These are phyloP conservation scores for Trichoderma sp. DNA, from an alignment of 2,329 filamentous ascomycete genomes.

Conservation along the genomic window DNA sequence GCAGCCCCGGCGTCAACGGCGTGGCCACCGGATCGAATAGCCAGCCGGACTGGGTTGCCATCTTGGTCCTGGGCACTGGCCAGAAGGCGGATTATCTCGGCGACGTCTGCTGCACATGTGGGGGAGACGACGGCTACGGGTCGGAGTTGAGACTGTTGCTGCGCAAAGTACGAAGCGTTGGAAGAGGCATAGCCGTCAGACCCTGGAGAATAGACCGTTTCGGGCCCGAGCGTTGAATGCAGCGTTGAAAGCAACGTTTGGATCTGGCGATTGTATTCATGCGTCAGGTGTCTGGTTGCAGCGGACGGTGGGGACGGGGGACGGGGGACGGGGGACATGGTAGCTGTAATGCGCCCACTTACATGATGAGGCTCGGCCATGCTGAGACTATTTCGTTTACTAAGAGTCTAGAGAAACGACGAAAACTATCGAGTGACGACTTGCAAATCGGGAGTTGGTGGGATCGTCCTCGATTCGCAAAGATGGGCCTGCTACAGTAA, in stretches of 20 bases:
- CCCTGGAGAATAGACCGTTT: not conserved
- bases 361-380: not conserved
- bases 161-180: slow-evolving; percentile 30
- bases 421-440: not conserved
- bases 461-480: not conserved
- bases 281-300: not conserved
- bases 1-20: slow-evolving; percentile 44
- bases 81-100: not conserved
- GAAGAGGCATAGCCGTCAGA: slow-evolving; percentile 3
- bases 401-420: not conserved
- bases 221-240: not conserved
- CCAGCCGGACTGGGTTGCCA: slow-evolving; percentile 26
- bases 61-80: not conserved
- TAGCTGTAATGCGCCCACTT: not conserved
- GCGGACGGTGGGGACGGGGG: not conserved
- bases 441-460: not conserved
- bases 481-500: not conserved
- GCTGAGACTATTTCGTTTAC: not conserved
- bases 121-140: slow-evolving; percentile 33
- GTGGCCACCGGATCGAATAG: slow-evolving; percentile 49
- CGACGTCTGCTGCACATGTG: not conserved
- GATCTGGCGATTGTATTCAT: not conserved
- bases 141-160: slow-evolving; percentile 25
- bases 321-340: too few relatives aligned
- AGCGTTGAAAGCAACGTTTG: not conserved